phyloP scores from a whole-genome alignment of 495 filamentous ascomycete genomes.

The Lasiosphaeris hirsuta region DNA sequence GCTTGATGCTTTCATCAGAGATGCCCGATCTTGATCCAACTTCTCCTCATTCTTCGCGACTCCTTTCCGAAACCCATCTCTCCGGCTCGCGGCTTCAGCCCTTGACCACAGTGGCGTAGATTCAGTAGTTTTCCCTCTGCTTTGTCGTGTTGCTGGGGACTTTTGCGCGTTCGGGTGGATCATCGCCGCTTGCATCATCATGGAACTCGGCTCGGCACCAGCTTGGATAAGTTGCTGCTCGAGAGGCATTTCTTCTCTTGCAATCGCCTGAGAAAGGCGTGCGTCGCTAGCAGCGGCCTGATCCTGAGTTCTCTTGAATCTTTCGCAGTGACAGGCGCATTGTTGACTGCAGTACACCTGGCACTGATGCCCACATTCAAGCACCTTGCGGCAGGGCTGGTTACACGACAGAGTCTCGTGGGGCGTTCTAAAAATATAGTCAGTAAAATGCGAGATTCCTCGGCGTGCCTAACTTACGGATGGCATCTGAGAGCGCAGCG shows the following conservation, averaged over 20 bases:
- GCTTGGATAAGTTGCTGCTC: constrained; percentile 6
- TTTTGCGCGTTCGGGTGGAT: neutral
- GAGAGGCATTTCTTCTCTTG: constrained; percentile 5
- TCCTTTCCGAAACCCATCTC: neutral
- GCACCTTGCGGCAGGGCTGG: constrained; percentile 51
- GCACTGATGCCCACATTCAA: constrained; percentile 65
- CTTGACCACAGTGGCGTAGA: too few species aligned
- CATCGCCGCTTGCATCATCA: neutral
- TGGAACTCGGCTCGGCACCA: neutral
- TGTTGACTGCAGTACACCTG: constrained; percentile 36
- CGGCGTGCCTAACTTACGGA: constrained; percentile 28
- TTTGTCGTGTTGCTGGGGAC: neutral
- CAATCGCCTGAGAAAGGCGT: neutral
- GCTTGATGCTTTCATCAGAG: neutral
- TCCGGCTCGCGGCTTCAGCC: too few species aligned
- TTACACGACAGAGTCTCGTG: constrained; percentile 63
- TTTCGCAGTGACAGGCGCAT: constrained; percentile 36
- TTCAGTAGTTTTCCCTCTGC: too few species aligned
- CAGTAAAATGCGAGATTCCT: neutral
- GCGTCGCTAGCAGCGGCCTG: neutral
- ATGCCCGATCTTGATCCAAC: neutral
- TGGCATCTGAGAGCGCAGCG: constrained; percentile 45
- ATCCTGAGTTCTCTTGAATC: constrained; percentile 9
- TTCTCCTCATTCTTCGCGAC: neutral
- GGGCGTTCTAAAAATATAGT: constrained; percentile 50